These are phyloP conservation scores for Ogataea polymorpha DNA, from an alignment of 805 yeast genomes.

Conservation along the genomic window DNA sequence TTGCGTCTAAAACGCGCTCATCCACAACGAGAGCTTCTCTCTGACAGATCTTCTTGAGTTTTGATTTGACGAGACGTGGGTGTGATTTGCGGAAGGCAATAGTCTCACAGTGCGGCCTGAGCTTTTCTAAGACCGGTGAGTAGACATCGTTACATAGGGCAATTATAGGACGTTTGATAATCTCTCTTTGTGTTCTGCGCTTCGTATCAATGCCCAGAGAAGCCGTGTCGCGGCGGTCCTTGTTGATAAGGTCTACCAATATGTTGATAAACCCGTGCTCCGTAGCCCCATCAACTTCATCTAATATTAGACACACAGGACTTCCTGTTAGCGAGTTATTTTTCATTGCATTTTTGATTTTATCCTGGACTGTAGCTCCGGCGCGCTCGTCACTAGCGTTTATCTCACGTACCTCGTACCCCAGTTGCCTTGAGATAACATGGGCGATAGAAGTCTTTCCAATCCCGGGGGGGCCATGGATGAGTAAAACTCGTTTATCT, in stretches of 20 bases:
- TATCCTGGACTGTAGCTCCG: slow-evolving; percentile 49
- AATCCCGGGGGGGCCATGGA: slow-evolving; percentile 91
- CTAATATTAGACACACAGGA: slow-evolving; percentile 81
- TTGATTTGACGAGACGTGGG: slow-evolving; percentile 42
- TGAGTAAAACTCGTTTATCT: slow-evolving; percentile 57
- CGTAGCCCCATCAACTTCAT: slow-evolving; percentile 83
- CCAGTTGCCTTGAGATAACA: slow-evolving; percentile 75
- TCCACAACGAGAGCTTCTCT: slow-evolving; percentile 50
- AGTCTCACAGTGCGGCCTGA: slow-evolving; percentile 72
- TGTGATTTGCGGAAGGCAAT: slow-evolving; percentile 62
- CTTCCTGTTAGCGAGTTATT: slow-evolving; percentile 63
- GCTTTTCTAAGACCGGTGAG: slow-evolving; percentile 66
- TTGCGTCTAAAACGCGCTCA: slow-evolving; percentile 53
- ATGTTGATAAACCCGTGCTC: slow-evolving; percentile 62
- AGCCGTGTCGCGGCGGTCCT: slow-evolving; percentile 54
- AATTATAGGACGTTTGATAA: slow-evolving; percentile 78
- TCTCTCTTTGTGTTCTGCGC: slow-evolving; percentile 25
- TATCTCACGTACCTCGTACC: slow-evolving; percentile 76
- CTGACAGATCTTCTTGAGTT: slow-evolving; percentile 49
- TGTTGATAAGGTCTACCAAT: slow-evolving; percentile 52
- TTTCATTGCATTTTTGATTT: slow-evolving; percentile 58
- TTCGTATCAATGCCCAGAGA: slow-evolving; percentile 25
- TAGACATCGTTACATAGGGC: slow-evolving; percentile 90
- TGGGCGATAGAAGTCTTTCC: slow-evolving; percentile 93
- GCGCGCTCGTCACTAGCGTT: slow-evolving; percentile 83